Evolutionary conservation across 2,329 filamentous ascomycete genomes (phyloP).

Genomic region (Coniochaeta ligniaria): DNA sequence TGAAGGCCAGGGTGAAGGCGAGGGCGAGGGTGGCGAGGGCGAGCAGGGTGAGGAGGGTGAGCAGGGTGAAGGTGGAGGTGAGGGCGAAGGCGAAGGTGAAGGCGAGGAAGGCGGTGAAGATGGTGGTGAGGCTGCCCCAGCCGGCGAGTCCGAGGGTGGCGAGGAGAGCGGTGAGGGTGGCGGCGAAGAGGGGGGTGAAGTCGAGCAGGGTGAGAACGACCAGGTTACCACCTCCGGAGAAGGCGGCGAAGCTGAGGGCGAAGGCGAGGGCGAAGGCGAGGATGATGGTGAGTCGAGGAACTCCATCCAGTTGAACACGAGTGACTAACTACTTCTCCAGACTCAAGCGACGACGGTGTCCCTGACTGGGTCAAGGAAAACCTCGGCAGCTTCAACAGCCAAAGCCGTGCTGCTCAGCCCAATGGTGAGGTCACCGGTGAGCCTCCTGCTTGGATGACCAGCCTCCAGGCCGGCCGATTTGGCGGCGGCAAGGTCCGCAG

Average conservation of each 20-base stretch:
- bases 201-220: background rate
- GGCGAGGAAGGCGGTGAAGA: background rate
- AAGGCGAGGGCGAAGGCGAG: background rate
- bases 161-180: background rate
- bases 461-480: background rate
- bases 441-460: background rate
- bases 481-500: background rate
- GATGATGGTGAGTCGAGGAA: background rate
- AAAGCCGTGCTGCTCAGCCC: background rate
- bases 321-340: background rate
- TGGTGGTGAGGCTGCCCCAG: background rate
- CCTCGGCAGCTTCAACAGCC: background rate
- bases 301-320: background rate
- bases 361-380: background rate
- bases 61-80: background rate
- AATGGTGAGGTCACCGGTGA: background rate
- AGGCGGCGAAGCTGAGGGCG: background rate
- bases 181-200: background rate
- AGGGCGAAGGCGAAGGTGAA: background rate
- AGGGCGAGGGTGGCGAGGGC: background rate
- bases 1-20: background rate
- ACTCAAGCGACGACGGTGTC: background rate
- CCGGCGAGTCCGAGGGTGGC: background rate
- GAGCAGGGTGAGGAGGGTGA: background rate
- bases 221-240: background rate